phyloP scores from a whole-genome alignment of 371 early-diverging fungal species.

The Basidiobolus meristosporus region DNA sequence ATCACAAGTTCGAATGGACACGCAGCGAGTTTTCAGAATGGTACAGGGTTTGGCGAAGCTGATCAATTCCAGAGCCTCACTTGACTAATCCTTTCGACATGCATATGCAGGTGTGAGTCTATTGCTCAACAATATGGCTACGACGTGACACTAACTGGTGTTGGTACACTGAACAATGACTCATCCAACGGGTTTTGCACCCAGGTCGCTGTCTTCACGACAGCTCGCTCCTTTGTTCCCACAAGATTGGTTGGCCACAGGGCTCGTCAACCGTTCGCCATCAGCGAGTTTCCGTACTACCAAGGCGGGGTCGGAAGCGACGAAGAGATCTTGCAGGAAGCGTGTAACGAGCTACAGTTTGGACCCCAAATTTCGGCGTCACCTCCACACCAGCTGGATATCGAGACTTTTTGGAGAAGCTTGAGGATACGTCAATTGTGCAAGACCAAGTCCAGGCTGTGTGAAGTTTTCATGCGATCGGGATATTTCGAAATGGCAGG shows the following conservation, averaged over 20 bases:
- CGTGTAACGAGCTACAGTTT: too few relatives aligned
- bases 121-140: constrained; percentile 43
- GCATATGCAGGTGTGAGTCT: constrained; percentile 19
- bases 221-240: neutral
- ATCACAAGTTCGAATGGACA: constrained; percentile 91
- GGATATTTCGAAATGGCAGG: too few relatives aligned
- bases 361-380: too few relatives aligned
- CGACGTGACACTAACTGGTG: constrained; percentile 35
- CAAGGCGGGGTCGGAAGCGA: too few relatives aligned
- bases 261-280: neutral
- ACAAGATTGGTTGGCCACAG: neutral
- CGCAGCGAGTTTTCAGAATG: constrained; percentile 58
- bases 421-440: too few relatives aligned
- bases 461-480: too few relatives aligned
- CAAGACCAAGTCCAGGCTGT: too few relatives aligned
- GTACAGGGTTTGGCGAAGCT: constrained; percentile 22
- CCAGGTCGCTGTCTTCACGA: constrained; percentile 53
- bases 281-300: neutral
- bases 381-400: too few relatives aligned
- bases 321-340: too few relatives aligned
- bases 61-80: too few relatives aligned
- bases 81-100: neutral
- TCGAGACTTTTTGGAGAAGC: too few relatives aligned
- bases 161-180: constrained; percentile 30
- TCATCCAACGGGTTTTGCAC: constrained; percentile 42